Evolutionary conservation across 805 yeast genomes (phyloP).

Genomic region (Metschnikowia dekortorum): DNA sequence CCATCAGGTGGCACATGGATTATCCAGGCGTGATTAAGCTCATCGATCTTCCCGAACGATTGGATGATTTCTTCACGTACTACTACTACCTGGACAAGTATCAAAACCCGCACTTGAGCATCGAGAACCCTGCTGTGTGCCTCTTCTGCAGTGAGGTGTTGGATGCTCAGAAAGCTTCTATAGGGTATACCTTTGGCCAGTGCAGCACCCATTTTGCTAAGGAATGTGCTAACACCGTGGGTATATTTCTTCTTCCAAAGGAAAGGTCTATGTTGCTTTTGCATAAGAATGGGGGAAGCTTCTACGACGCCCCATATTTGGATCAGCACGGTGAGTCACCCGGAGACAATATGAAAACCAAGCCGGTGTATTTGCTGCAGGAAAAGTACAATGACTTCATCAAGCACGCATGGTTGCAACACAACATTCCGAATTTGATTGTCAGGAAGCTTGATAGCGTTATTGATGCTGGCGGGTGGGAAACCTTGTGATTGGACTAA

Average conservation of each 20-base stretch:
- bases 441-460: slow-evolving; percentile 76
- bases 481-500: slow-evolving; percentile 49
- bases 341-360: slow-evolving; percentile 63
- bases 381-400: slow-evolving; percentile 62
- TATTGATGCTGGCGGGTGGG: slow-evolving; percentile 95
- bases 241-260: slow-evolving; percentile 69
- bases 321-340: slow-evolving; percentile 86
- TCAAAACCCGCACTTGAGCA: slow-evolving; percentile 32
- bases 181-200: slow-evolving; percentile 61
- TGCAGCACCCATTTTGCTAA: slow-evolving; percentile 68
- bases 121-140: slow-evolving; percentile 80
- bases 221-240: slow-evolving; percentile 63
- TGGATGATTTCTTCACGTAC: slow-evolving; percentile 66
- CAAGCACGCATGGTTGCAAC: slow-evolving; percentile 69
- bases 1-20: slow-evolving; percentile 32
- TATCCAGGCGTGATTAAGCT: slow-evolving; percentile 66
- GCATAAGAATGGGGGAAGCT: slow-evolving; percentile 76
- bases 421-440: slow-evolving; percentile 70
- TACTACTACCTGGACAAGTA: slow-evolving; percentile 45
- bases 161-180: slow-evolving; percentile 59
- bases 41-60: slow-evolving; percentile 58
- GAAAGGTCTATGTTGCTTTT: slow-evolving; percentile 61
- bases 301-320: slow-evolving; percentile 75
- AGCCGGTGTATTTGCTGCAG: slow-evolving; percentile 63
- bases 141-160: slow-evolving; percentile 71